Evolutionary conservation across 352 stramenopile species (phyloP).

Genomic region (Blastocystis sp.): DNA sequence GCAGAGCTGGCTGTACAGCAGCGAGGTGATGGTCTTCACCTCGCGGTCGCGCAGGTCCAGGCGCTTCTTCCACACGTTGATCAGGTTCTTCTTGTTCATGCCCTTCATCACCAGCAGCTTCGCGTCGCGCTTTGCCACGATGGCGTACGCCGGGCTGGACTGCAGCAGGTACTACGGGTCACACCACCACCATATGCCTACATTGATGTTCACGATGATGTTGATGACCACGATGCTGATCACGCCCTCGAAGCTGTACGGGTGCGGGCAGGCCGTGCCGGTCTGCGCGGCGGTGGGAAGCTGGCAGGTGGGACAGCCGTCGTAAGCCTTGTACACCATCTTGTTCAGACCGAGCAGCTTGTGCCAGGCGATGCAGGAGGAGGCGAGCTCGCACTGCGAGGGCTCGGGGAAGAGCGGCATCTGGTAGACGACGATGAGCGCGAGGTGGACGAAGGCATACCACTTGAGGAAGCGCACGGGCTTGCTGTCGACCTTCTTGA

Average conservation of each 20-base stretch:
- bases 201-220: constrained; percentile 65
- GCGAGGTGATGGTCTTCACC: constrained; percentile 59
- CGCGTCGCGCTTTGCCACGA: background rate
- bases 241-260: constrained; percentile 32
- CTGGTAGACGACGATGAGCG: constrained; percentile 40
- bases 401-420: constrained; percentile 49
- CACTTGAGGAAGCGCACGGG: constrained; percentile 51
- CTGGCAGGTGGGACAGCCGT: constrained; percentile 8
- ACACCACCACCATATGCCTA: background rate
- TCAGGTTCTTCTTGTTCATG: constrained; percentile 44
- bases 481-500: constrained; percentile 50
- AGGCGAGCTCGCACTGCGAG: background rate
- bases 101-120: background rate
- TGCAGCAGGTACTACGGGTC: constrained; percentile 54
- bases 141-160: background rate
- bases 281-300: background rate
- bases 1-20: constrained; percentile 63
- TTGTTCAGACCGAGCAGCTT: constrained; percentile 54
- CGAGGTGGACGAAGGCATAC: constrained; percentile 55
- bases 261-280: constrained; percentile 1
- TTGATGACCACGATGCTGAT: constrained; percentile 66
- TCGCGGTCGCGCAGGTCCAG: constrained; percentile 35
- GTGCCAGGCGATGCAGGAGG: constrained; percentile 9
- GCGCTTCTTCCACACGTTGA: constrained; percentile 58
- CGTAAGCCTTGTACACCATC: constrained; percentile 41